Evolutionary conservation across 495 filamentous ascomycete species (phyloP).

Genomic region (Pseudomonodictys pantanalensis): DNA sequence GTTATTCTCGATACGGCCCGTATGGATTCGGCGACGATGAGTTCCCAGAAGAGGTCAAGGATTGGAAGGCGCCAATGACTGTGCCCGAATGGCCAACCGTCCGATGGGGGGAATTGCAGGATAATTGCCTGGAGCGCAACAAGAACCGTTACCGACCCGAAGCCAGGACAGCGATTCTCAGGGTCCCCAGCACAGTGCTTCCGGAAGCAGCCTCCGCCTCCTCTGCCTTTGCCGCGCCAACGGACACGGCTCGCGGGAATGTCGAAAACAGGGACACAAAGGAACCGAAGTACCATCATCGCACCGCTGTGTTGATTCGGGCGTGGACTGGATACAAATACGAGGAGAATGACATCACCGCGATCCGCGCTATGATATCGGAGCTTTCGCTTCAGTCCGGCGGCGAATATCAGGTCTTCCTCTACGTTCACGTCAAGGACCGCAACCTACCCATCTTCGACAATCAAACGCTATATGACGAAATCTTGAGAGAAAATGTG

Average conservation of each 20-base stretch:
- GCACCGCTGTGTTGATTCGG: constrained; percentile 70
- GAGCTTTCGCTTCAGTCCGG: constrained; percentile 71
- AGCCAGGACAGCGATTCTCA: constrained; percentile 20
- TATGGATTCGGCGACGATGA: constrained; percentile 50
- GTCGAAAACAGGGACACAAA: constrained; percentile 12
- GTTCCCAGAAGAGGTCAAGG: constrained; percentile 44
- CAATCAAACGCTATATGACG: constrained; percentile 51
- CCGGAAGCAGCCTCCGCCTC: constrained; percentile 5
- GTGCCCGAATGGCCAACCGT: constrained; percentile 62
- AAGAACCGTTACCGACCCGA: constrained; percentile 53
- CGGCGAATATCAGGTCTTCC: constrained; percentile 72
- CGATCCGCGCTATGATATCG: constrained; percentile 68
- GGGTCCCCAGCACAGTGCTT: constrained; percentile 11
- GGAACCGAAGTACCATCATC: constrained; percentile 38
- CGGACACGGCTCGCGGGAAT: constrained; percentile 4
- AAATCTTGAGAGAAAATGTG: constrained; percentile 52
- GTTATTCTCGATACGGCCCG: constrained; percentile 52
- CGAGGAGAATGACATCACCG: constrained; percentile 66
- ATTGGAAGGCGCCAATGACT: constrained; percentile 32
- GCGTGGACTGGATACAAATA: constrained; percentile 65
- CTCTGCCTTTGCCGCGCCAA: constrained; percentile 4
- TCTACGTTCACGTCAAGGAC: constrained; percentile 73
- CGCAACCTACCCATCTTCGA: constrained; percentile 54
- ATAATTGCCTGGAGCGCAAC: constrained; percentile 61
- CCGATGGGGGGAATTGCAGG: constrained; percentile 69